Evolutionary conservation across 352 stramenopile species (phyloP), one percentile per base, ranked within the genome.

Genomic region (Pythium rhizo-oryzae): DNA sequence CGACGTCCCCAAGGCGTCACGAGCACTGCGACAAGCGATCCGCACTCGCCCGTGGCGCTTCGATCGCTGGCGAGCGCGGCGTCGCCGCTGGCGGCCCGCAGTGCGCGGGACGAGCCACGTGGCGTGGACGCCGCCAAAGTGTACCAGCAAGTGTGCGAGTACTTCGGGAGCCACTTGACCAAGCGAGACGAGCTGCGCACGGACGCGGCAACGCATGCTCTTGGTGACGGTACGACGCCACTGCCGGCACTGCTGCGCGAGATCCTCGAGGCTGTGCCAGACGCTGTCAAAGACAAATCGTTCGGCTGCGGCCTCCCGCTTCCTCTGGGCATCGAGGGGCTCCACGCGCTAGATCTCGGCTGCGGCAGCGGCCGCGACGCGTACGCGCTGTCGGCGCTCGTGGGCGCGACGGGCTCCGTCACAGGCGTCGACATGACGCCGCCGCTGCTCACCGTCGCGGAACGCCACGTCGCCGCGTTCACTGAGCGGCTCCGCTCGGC

Each of bases 341-440:
- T 69, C 77, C 61, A 74, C 9, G 82, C 97, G 24, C 70, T 98
- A 21, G 91, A 97, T 74, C 75, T 98, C 12, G 91, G 92, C 21
- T 94, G 86, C 72, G 91, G 91, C 43, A 81, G 81, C 24, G 92
- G 92, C 23, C 70, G 91, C 3, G 91, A 98, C 72, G 88, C 91
- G n/a, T 98, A 93, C 72, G 79, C 95, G 59, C 80, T 83, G 1
- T 80, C 80, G 41, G 79, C 93, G 66, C 76, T 97, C 16, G 90
- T 97, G 0, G 91, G 91, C 8, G 23, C 73, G 0, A 78, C 70
- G 16, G 92, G 92, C 1, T 78, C 67, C 15, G 89, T 97, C 13
- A 86, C 91, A 47, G 92, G 90, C 16, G 85, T 98, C 12, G 92
- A 97, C 68, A 96, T 97, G 87, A 96, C 86, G 1, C 71, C 85